Evolutionary conservation across 2,329 filamentous ascomycete genomes (phyloP).

Genomic region (Fusarium nodosum): DNA sequence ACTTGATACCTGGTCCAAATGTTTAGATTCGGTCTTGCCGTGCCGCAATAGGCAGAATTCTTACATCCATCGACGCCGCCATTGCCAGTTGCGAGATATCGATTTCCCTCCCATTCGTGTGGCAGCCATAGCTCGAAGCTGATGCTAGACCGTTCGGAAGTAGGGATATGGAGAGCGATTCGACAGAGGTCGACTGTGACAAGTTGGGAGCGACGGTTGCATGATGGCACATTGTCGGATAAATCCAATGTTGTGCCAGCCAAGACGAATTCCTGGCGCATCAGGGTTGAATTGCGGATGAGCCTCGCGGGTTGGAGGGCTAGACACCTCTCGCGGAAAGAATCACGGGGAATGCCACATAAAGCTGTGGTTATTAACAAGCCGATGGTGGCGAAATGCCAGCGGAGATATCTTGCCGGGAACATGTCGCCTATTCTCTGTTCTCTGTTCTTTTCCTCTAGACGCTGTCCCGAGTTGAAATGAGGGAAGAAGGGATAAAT

Average conservation of each 20-base stretch:
- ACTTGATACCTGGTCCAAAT: constrained; percentile 54
- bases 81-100: constrained; percentile 63
- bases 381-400: neutral
- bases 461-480: neutral
- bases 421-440: neutral
- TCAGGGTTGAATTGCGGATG: constrained; percentile 27
- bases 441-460: neutral
- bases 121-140: constrained; percentile 62
- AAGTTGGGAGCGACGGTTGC: constrained; percentile 24
- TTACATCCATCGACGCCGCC: constrained; percentile 62
- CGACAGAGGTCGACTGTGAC: constrained; percentile 22
- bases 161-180: constrained; percentile 24
- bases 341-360: neutral
- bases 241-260: constrained; percentile 8
- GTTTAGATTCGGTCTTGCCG: neutral
- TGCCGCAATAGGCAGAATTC: neutral
- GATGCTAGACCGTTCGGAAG: constrained; percentile 47
- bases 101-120: constrained; percentile 58
- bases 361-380: neutral
- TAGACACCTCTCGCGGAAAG: constrained; percentile 17
- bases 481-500: neutral
- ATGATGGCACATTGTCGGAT: constrained; percentile 16
- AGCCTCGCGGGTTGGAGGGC: constrained; percentile 4
- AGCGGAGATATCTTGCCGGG: neutral
- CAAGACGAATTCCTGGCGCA: constrained; percentile 17